Base-by-base conservation (phyloP, 495 filamentous ascomycete species). In the Parathielavia appendiculata region DNA sequence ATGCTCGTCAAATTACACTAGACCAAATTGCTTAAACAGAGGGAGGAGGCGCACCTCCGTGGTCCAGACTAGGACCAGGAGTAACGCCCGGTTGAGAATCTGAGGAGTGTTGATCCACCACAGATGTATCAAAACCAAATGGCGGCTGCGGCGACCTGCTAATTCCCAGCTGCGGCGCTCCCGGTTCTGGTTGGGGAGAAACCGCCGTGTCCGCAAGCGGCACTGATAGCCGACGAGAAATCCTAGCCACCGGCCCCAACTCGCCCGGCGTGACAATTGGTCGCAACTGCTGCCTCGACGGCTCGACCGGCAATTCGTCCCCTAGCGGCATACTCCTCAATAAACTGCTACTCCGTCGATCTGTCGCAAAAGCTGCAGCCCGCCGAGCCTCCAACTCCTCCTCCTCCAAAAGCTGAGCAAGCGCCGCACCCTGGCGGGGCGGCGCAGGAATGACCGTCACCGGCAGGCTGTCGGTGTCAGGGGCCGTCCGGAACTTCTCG, bases 381-480 rank as follows among this genome's bases (percentile, higher is more conserved):
- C 26, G 30, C 30, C 23, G 26, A 30, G 54, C 56, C 41, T 67
- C 52, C 22, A 52, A 34, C 56, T 71, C 71, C 48, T 76, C 72
- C 30, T 76, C 76, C 56, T 76, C 75, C 20, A 74, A 51, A 23
- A 78, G 54, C 58, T 72, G 72, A 22, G 73, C 75, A 7, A 79
- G 63, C 9, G 73, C 76, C 0, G 75, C 74, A 2, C 77, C 77
- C 20, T 73, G 67, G 0, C 77, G 69, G 13, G 75, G 70, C 39
- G 76, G 77, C 0, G 77, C 77, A 7, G 76, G 76, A 20, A 80
- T 79, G 5, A 80, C 72, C 32, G 69, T 76, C n/a, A 79, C 71
- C 7, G 77, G 77, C 48, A 80, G 59, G 58, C 72, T 77, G 51
- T 74, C 71, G 13, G 76, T 80, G 54, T 79, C 76, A 1, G 75